These are phyloP conservation scores for Alternaria solani DNA, from an alignment of 2,329 filamentous ascomycete genomes.

Conservation along the genomic window DNA sequence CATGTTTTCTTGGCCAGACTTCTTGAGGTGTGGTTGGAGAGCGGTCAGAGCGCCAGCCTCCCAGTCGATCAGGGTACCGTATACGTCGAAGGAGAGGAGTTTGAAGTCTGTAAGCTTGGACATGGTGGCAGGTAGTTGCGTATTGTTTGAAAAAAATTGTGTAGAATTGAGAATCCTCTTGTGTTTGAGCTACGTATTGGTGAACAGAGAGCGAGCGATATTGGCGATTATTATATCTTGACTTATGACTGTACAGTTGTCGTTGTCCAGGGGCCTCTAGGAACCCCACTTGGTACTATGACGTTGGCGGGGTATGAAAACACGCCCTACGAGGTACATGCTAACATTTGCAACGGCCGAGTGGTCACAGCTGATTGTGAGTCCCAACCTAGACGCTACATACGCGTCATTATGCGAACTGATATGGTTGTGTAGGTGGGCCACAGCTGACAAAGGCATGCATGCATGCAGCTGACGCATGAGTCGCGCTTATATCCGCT, in stretches of 20 bases:
- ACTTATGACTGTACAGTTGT: background rate
- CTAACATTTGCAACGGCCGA: background rate
- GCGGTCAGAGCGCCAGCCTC: constrained; percentile 69
- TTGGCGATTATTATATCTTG: constrained; percentile 1
- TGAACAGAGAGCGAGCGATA: background rate
- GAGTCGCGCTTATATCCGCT: background rate
- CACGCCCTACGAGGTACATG: constrained; percentile 26
- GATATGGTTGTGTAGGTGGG: background rate
- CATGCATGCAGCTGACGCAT: background rate
- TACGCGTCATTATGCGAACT: constrained; percentile 5
- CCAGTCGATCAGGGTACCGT: constrained; percentile 83
- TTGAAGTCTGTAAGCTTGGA: constrained; percentile 53
- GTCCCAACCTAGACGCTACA: constrained; percentile 9
- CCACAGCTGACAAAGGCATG: background rate
- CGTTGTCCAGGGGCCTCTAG: constrained; percentile 3
- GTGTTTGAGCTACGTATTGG: background rate
- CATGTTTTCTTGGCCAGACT: constrained; percentile 30
- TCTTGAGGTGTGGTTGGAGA: constrained; percentile 61
- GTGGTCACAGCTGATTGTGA: background rate
- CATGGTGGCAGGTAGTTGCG: constrained; percentile 26
- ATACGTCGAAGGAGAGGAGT: constrained; percentile 77
- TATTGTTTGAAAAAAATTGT: background rate
- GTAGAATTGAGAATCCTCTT: background rate
- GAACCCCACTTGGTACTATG: constrained; percentile 23
- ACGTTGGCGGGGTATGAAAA: constrained; percentile 21